phyloP scores from a whole-genome alignment of 1,139 yeast species.

The Saccharomyces hybrid region DNA sequence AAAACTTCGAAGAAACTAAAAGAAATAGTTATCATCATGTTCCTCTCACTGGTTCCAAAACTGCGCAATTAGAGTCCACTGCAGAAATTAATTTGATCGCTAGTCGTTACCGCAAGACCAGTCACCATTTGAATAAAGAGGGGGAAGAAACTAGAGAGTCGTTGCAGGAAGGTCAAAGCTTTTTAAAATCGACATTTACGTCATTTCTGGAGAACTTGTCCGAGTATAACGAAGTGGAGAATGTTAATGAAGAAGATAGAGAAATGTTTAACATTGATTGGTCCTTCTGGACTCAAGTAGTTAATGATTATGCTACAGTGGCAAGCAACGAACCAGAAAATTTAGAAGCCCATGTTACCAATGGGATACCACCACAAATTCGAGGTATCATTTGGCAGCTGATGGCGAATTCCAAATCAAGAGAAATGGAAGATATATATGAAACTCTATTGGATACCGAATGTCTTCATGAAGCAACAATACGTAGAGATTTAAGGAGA shows the following conservation, averaged over 20 bases:
- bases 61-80: conserved; percentile 18
- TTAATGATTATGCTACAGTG: conserved; percentile 62
- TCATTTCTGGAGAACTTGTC: conserved; percentile 14
- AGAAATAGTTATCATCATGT: conserved; percentile 9
- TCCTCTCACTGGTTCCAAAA: conserved; percentile 10
- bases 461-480: conserved; percentile 67
- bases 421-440: conserved; percentile 62
- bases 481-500: conserved; percentile 73
- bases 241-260: conserved; percentile 16
- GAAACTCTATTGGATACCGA: conserved; percentile 44
- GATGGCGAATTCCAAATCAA: conserved; percentile 72
- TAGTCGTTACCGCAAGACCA: conserved; percentile 36
- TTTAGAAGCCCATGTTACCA: conserved; percentile 53
- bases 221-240: conserved; percentile 22
- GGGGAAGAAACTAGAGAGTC: conserved; percentile 40
- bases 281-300: conserved; percentile 84
- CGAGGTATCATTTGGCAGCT: conserved; percentile 92
- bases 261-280: conserved; percentile 53
- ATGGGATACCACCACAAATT: conserved; percentile 78
- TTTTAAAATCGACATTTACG: conserved; percentile 56
- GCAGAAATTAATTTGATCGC: conserved; percentile 39
- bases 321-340: conserved; percentile 55
- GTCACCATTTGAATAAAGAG: conserved; percentile 31
- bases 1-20: conserved; percentile 13
- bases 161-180: conserved; percentile 51